Evolutionary conservation across 2,329 filamentous ascomycete genomes (phyloP), one percentile per base, ranked within the genome.

Genomic region (Calonectria pauciramosa): DNA sequence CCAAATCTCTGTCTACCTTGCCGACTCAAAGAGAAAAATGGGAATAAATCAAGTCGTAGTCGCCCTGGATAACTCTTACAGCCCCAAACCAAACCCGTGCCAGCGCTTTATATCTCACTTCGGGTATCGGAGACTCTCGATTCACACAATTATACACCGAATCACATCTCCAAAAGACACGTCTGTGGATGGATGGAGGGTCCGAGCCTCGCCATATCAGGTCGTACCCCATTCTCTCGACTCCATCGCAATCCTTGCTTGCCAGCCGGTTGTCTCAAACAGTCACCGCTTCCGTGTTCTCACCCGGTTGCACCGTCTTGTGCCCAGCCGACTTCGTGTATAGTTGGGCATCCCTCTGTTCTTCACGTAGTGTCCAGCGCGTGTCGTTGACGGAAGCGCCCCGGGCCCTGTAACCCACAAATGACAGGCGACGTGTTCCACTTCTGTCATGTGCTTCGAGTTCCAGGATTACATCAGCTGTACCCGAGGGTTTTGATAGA

Each of bases 361-460:
- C 67, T 63, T 70, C 59, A 73, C 70, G 56, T 38, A 47, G 60
- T 64, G 63, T 67, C 59, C 60, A 70, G 59, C 59, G 60, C 56
- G 23, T 70, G 32, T 70, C 67, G 41, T 66, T 49, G 52, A 73
- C 41, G 38, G 67, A 70, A 74, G 51, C 68, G 60, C 63, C 49
- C 63, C 32, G 38, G 30, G 63, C 47, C 23, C 28, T 44, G 54
- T 51, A 66, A 63, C 67, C 79, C 79, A 80, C 79, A 79, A 72
- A 78, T 78, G 75, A 79, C 77, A 66, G 66, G 75, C 74, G 75
- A 81, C 79, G 79, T 81, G 79, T 80, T 79, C 65, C 70, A 72
- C 72, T 71, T 23, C 74, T 74, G 78, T 79, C 77, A 75, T 75
- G 74, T 80, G 78, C 73, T 67, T 75, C 71, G 54, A 51, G 67